Evolutionary conservation across 192 early-diverging fungal genomes (phyloP).

Genomic region (Umbelopsis sp.): DNA sequence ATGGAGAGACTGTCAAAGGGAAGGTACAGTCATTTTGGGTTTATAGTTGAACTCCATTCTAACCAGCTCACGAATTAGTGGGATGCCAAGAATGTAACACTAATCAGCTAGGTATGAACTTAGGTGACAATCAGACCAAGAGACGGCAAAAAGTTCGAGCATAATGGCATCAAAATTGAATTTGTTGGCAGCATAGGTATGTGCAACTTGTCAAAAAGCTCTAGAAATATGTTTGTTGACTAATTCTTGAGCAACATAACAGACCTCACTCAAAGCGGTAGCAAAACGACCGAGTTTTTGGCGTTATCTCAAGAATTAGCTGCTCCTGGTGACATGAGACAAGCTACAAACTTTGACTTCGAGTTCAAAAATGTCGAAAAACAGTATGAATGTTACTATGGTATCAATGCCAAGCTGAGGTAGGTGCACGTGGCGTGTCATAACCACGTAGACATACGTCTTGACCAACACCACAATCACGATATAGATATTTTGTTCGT

Average conservation of each 20-base stretch:
- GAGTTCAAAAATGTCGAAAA: slow-evolving; percentile 99
- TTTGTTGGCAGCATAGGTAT: slow-evolving; percentile 97
- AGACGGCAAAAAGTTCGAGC: slow-evolving; percentile 95
- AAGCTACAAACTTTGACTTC: slow-evolving; percentile 84
- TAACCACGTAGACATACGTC: background rate
- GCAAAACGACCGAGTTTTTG: slow-evolving; percentile 94
- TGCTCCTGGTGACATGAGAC: slow-evolving; percentile 87
- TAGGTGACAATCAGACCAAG: slow-evolving; percentile 75
- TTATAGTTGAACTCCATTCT: background rate
- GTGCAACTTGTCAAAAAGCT: background rate
- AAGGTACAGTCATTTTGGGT: slow-evolving; percentile 65
- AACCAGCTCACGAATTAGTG: background rate
- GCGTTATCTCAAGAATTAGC: slow-evolving; percentile 94
- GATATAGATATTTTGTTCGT: slow-evolving; percentile 87
- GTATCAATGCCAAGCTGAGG: slow-evolving; percentile 97
- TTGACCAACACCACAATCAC: background rate
- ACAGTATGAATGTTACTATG: slow-evolving; percentile 97
- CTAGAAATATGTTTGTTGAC: background rate
- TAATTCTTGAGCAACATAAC: background rate
- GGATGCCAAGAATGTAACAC: slow-evolving; percentile 2
- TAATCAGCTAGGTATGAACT: background rate
- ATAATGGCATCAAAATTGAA: slow-evolving; percentile 98
- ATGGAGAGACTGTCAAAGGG: slow-evolving; percentile 92
- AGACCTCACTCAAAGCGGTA: slow-evolving; percentile 95
- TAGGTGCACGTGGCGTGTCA: slow-evolving; percentile 17